Evolutionary conservation across 106 monocot genomes (phyloP).

Genomic region (Acanthochlamys bracteata): DNA sequence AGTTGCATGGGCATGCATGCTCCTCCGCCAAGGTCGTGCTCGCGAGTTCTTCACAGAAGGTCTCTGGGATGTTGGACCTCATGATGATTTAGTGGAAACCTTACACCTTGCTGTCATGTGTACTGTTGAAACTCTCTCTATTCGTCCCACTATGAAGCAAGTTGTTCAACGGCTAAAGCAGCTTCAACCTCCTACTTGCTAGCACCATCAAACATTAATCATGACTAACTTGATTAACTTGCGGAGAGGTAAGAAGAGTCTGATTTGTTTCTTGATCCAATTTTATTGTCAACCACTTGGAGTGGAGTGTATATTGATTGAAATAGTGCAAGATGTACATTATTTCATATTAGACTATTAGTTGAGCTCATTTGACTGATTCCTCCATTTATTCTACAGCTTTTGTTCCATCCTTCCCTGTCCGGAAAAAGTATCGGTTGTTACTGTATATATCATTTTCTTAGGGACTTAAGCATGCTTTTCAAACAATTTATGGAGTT

Average conservation of each 20-base stretch:
- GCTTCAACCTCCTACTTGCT: conserved; percentile 30
- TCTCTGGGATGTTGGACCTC: conserved; percentile 40
- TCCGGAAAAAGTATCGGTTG: not conserved
- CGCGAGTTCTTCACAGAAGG: conserved; percentile 47
- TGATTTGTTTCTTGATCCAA: not conserved
- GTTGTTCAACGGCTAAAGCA: conserved; percentile 40
- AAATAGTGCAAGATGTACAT: not conserved
- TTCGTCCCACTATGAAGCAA: conserved; percentile 18
- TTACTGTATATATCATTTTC: not conserved
- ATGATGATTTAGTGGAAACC: conserved; percentile 39
- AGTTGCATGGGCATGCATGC: conserved; percentile 52
- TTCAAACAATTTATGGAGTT: not conserved
- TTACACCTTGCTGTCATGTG: conserved; percentile 35
- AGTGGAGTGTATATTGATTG: not conserved
- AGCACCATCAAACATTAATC: conserved; percentile 1
- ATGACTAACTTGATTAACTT: not conserved
- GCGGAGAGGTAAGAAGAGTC: conserved; percentile 13
- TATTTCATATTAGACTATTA: not conserved
- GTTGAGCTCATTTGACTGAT: not conserved
- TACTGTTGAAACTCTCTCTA: conserved; percentile 19
- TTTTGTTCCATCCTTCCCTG: not conserved
- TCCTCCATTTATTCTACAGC: not conserved
- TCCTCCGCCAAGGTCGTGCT: conserved; percentile 30
- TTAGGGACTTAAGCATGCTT: not conserved
- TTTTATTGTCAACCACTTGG: not conserved